A percentile compares a stretch with the other conserved stretches of the same genome.
These are phyloP conservation scores for Globisporangium alternatum DNA, from an alignment of 352 stramenopile species.

Conservation along the genomic window DNA sequence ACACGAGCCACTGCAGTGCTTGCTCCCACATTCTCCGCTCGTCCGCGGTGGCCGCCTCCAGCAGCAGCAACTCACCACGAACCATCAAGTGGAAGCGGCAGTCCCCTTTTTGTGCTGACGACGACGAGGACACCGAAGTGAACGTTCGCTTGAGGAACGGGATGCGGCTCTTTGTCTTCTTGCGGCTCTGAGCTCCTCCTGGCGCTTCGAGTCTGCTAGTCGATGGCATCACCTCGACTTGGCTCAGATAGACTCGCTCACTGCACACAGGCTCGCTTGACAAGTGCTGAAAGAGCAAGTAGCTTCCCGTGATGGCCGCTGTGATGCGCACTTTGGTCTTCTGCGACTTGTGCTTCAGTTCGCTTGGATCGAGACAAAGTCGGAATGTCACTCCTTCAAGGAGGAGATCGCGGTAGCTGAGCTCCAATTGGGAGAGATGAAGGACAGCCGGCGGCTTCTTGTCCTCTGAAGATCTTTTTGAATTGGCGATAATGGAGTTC, in stretches of 20 bases:
- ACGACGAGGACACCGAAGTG: constrained; percentile 19
- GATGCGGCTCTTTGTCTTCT: constrained; percentile 3
- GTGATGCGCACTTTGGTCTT: constrained; percentile 32
- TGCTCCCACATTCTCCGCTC: constrained; percentile 39
- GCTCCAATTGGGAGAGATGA: constrained; percentile 15
- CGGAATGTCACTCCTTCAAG: constrained; percentile 22
- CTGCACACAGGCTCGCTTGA: constrained; percentile 18
- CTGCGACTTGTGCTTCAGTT: constrained; percentile 16
- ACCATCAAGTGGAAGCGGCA: constrained; percentile 35
- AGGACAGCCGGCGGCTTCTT: neutral
- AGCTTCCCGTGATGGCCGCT: constrained; percentile 31
- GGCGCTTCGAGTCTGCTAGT: neutral
- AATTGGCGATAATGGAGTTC: neutral
- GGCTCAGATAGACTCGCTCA: constrained; percentile 42
- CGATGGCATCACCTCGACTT: constrained; percentile 26
- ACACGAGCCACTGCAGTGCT: constrained; percentile 39
- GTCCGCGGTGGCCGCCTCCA: constrained; percentile 29
- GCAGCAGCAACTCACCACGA: constrained; percentile 31
- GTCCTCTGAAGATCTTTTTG: neutral
- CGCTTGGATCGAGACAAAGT: constrained; percentile 18
- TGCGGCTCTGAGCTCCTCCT: neutral
- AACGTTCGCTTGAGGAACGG: neutral
- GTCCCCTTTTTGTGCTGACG: neutral
- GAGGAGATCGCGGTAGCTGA: constrained; percentile 25
- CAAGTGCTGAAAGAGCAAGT: constrained; percentile 41